Percentiles rank a stretch among this genome's conserved stretches.
These are phyloP conservation scores for Solanum paucissectum DNA, from an alignment of 257 asterid genomes.

Conservation along the genomic window DNA sequence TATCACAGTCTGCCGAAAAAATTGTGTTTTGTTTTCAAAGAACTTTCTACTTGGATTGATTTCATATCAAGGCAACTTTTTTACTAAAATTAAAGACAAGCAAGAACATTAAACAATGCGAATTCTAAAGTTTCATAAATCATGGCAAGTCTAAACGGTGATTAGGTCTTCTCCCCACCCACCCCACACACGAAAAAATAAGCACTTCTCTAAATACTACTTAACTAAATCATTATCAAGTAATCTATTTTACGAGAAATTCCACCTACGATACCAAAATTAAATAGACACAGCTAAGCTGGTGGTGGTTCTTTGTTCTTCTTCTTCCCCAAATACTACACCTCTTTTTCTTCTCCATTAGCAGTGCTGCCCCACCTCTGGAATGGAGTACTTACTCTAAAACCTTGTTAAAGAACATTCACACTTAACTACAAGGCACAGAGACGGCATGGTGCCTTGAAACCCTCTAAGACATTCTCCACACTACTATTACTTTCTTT, in stretches of 20 bases:
- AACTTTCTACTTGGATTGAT: background rate
- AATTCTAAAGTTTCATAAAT: no score
- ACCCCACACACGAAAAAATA: background rate
- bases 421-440: background rate
- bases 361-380: background rate
- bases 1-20: background rate
- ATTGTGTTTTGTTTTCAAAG: background rate
- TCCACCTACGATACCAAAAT: background rate
- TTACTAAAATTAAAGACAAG: background rate
- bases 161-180: background rate
- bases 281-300: background rate
- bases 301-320: background rate
- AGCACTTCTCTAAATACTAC: background rate
- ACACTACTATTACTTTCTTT: background rate
- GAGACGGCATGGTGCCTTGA: background rate
- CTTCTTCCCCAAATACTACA: background rate
- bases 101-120: background rate
- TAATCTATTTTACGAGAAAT: background rate
- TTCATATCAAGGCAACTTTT: background rate
- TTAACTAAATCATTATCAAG: background rate
- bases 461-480: background rate
- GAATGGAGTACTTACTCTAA: background rate
- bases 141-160: background rate
- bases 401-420: background rate
- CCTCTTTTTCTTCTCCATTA: background rate